Evolutionary conservation across 352 stramenopile species (phyloP), one percentile per base, ranked within the genome.

Genomic region (Phytophthora tubulina): DNA sequence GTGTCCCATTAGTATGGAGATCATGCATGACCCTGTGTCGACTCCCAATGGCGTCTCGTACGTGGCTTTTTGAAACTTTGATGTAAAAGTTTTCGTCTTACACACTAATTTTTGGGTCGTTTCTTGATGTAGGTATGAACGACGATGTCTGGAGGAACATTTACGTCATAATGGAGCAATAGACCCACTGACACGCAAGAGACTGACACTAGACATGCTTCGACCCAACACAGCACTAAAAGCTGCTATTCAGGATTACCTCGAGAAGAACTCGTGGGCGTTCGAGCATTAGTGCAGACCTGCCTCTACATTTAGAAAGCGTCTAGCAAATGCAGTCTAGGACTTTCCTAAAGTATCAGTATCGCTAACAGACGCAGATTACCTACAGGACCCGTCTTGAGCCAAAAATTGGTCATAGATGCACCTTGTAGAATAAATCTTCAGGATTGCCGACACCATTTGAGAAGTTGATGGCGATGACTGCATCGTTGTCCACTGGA

Each of bases 41-140:
- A 94, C 88, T 2, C 88, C 88, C 30, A 95, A 93, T 45, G 88
- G 86, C 57, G 73, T 95, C 42, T 93, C 86, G 81, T 93, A 91
- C 62, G 72, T 75, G 6, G 7, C 27, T 41, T 48, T 62, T 41
- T 6, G 27, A 27, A 38, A 21, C 44, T 17, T 38, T 49, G 41
- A 10, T 53, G 69, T 81, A 32, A 13, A 42, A 21, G 7, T 21
- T 62, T 15, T 63, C 14, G 6, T 17, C 17, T 39, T 8, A 21
- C 27, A 60, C 51, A n/a, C 41, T 73, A 13, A 72, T 33, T 67
- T 3, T 11, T 51, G 14, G 8, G 3, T 62, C 33, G 9, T 51
- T 77, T 27, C 0, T 71, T 6, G 21, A 4, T 67, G 36, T 44
- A 79, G 72, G 50, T 93, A 91, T 48, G 88, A 95, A 70, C 84